Conservation (phyloP, 305 asterid species). For the Solanum chacoense region DNA sequence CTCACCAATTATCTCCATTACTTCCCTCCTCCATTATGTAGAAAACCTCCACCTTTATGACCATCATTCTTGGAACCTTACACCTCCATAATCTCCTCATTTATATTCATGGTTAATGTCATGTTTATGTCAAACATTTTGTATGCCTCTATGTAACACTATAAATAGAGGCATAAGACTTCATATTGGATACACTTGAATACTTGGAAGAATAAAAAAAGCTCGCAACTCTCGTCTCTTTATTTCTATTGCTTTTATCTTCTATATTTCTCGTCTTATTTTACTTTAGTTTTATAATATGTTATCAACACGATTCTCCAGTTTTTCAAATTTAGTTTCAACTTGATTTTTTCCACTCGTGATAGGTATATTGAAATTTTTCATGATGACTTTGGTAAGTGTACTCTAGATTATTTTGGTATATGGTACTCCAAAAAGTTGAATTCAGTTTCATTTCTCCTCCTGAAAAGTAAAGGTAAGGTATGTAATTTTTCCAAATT, state of each 20-base stretch:
- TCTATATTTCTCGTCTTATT: too few relatives aligned
- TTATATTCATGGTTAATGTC: background rate
- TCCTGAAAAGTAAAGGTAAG: background rate
- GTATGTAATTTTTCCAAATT: background rate
- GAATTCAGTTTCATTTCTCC: background rate
- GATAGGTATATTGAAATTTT: background rate
- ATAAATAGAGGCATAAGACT: background rate
- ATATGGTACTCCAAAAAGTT: background rate
- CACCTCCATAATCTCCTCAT: background rate
- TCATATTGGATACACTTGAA: background rate
- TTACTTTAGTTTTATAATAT: too few relatives aligned
- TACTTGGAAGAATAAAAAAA: background rate
- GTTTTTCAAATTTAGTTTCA: background rate
- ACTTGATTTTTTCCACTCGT: background rate
- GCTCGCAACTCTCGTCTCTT: background rate
- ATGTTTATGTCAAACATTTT: too few relatives aligned
- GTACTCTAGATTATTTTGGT: background rate
- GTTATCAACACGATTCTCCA: too few relatives aligned
- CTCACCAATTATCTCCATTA: background rate
- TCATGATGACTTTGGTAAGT: background rate
- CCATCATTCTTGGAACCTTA: background rate
- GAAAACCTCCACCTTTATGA: background rate
- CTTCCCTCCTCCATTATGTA: background rate
- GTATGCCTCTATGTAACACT: background rate
- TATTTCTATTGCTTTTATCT: background rate